Conservation (phyloP, 805 yeast species). For the Candida hungchunana region DNA sequence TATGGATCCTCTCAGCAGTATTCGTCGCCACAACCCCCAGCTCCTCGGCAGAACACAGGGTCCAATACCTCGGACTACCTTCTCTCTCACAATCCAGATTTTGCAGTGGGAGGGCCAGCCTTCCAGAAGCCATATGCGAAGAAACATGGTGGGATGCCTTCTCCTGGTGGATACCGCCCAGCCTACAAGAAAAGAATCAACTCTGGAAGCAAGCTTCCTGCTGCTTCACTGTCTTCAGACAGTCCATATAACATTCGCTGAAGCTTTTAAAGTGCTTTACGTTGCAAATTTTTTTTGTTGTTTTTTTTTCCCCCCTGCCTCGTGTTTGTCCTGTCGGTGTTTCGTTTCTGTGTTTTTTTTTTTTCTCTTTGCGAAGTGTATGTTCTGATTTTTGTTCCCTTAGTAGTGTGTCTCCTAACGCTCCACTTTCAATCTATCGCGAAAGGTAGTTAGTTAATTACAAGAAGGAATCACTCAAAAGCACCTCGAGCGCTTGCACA, state of each 20-base stretch:
- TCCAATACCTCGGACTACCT: constrained; percentile 36
- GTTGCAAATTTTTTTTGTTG: neutral
- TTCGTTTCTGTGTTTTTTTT: too few species aligned
- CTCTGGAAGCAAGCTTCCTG: constrained; percentile 31
- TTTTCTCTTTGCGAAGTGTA: too few species aligned
- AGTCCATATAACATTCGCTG: constrained; percentile 29
- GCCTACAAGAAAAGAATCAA: constrained; percentile 35
- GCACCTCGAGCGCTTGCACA: too few species aligned
- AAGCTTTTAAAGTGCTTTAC: neutral
- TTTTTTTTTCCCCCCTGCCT: neutral
- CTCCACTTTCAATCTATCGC: too few species aligned
- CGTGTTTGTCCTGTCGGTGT: too few species aligned
- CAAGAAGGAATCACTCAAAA: too few species aligned
- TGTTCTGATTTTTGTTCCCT: too few species aligned
- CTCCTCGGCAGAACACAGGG: constrained; percentile 5
- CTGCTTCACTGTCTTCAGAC: constrained; percentile 38
- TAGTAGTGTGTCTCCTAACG: too few species aligned
- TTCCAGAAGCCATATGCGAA: constrained; percentile 10
- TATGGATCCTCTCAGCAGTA: constrained; percentile 8
- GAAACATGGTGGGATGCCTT: constrained; percentile 1
- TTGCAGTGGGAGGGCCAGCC: constrained; percentile 29
- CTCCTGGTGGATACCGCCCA: constrained; percentile 29
- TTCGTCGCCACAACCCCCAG: constrained; percentile 2
- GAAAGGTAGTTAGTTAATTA: too few species aligned
- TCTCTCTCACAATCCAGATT: constrained; percentile 47